A percentile compares a stretch with the other conserved stretches of the same genome.
phyloP scores from a whole-genome alignment of 495 filamentous ascomycete species.

The Glarea lozoyensis region DNA sequence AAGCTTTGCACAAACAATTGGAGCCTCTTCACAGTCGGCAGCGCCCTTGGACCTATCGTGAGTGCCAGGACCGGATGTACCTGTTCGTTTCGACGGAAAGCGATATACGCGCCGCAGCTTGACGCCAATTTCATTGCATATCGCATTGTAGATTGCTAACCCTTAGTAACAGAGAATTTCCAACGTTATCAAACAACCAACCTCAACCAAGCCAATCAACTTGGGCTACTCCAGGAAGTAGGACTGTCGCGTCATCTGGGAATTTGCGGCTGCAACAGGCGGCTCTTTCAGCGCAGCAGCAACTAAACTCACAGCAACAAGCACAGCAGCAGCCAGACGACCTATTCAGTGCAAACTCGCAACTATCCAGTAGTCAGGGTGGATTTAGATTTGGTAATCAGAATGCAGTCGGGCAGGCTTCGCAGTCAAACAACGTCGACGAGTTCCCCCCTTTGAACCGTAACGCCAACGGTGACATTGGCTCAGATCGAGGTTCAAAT shows the following conservation, averaged over 20 bases:
- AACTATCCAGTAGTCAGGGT: constrained; percentile 46
- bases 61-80: constrained; percentile 32
- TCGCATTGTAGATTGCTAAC: constrained; percentile 1
- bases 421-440: constrained; percentile 59
- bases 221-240: constrained; percentile 48
- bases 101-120: background rate
- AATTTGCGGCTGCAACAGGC: constrained; percentile 56
- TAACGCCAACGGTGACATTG: constrained; percentile 59
- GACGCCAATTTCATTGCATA: constrained; percentile 1
- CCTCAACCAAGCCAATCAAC: constrained; percentile 50
- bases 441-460: constrained; percentile 83
- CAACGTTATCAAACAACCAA: constrained; percentile 61
- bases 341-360: constrained; percentile 44
- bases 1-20: constrained; percentile 77
- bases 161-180: constrained; percentile 58
- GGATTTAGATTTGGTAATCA: constrained; percentile 48
- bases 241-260: constrained; percentile 42
- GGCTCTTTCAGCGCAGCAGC: constrained; percentile 35
- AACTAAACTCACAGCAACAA: constrained; percentile 41
- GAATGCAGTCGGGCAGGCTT: constrained; percentile 42
- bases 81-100: too few relatives aligned
- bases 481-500: constrained; percentile 53
- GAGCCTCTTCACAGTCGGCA: constrained; percentile 60
- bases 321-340: constrained; percentile 50
- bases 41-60: constrained; percentile 75